These are phyloP conservation scores for Hordeum vulgare DNA, from an alignment of 176 grass and related monocot genomes.

Conservation along the genomic window DNA sequence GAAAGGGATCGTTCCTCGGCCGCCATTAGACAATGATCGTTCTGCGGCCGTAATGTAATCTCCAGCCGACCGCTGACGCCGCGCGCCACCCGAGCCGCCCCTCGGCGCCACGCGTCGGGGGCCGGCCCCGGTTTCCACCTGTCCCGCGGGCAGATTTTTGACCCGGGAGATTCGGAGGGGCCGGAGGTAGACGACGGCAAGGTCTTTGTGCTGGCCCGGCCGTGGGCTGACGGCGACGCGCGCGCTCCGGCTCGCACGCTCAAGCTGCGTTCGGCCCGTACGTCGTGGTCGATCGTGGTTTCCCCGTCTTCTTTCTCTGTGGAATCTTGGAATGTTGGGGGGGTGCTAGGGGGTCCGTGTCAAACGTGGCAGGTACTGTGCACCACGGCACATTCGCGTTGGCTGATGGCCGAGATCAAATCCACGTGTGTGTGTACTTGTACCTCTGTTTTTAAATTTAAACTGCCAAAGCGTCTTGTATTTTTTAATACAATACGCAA, in stretches of 20 bases:
- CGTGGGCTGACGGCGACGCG: not conserved
- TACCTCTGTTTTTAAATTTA: too few species aligned
- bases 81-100: not conserved
- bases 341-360: not conserved
- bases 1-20: not conserved
- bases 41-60: slow-evolving; percentile 20
- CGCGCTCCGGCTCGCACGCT: not conserved
- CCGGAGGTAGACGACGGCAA: not conserved
- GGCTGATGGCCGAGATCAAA: too few species aligned
- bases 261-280: too few species aligned
- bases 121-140: not conserved
- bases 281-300: too few species aligned
- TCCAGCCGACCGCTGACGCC: slow-evolving; percentile 39
- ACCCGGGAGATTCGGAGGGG: not conserved
- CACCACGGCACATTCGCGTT: not conserved
- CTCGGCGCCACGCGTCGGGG: slow-evolving; percentile 6
- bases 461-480: too few species aligned
- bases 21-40: slow-evolving; percentile 16
- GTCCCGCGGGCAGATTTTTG: not conserved
- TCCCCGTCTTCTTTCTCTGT: not conserved
- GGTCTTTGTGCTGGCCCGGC: not conserved
- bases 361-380: not conserved
- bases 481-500: too few species aligned
- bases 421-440: too few species aligned
- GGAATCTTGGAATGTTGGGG: not conserved